These are phyloP conservation scores for Colletotrichum phormii DNA, from an alignment of 2,329 filamentous ascomycete species.

Conservation along the genomic window DNA sequence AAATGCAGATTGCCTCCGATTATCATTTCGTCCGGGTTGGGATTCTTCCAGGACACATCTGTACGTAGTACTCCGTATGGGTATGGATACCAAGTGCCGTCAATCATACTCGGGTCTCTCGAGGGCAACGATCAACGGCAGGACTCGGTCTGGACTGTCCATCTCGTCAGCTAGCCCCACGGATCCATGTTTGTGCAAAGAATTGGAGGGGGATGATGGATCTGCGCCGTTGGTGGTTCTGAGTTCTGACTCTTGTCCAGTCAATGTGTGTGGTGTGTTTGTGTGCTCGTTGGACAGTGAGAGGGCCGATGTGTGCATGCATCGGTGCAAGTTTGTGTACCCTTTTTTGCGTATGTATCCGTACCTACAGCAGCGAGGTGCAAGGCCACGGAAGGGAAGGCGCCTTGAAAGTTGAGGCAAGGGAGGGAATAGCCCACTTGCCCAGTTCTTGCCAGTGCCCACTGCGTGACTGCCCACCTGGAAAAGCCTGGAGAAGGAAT, in stretches of 20 bases:
- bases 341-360: too few relatives aligned
- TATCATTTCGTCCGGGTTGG: slow-evolving; percentile 10
- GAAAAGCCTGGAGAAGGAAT: slow-evolving; percentile 6
- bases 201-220: background rate
- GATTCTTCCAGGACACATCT: slow-evolving; percentile 5
- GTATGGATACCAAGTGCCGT: background rate
- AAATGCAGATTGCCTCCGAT: slow-evolving; percentile 26
- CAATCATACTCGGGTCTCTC: background rate
- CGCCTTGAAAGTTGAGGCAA: background rate
- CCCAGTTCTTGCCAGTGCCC: too few relatives aligned
- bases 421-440: background rate
- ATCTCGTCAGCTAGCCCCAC: background rate
- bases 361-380: too few relatives aligned
- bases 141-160: background rate
- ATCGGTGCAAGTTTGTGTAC: slow-evolving; percentile 13
- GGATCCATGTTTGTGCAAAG: background rate
- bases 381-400: background rate
- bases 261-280: background rate
- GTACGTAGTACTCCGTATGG: background rate
- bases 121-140: slow-evolving; percentile 15
- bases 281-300: background rate
- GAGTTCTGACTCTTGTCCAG: background rate
- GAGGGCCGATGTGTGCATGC: slow-evolving; percentile 32
- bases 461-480: too few relatives aligned
- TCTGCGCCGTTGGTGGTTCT: background rate